phyloP scores from a whole-genome alignment of 148 eudicot genomes.

The Amaranthus palmeri region DNA sequence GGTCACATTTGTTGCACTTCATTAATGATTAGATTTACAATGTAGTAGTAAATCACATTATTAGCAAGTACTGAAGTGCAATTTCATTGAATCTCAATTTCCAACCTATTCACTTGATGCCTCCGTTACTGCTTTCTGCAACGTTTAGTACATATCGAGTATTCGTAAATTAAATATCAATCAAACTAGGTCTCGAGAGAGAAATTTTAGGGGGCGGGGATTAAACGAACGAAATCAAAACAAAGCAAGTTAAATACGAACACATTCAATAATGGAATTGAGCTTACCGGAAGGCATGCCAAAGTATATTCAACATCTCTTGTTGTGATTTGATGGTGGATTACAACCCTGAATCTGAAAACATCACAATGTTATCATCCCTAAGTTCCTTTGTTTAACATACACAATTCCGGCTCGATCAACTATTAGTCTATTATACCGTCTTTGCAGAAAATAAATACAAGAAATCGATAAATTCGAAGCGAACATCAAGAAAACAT shows the following conservation, averaged over 20 bases:
- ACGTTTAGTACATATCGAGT: slow-evolving; percentile 11
- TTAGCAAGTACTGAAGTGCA: background rate
- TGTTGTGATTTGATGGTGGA: slow-evolving; percentile 76
- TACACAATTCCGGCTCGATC: too few relatives aligned
- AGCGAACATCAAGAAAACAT: background rate
- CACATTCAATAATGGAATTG: too few relatives aligned
- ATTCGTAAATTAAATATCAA: too few relatives aligned
- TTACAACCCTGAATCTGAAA: slow-evolving; percentile 70
- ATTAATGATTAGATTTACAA: background rate
- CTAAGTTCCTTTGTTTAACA: background rate
- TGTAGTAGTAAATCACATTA: too few relatives aligned
- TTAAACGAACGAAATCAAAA: too few relatives aligned
- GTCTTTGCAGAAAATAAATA: too few relatives aligned
- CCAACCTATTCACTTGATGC: slow-evolving; percentile 19
- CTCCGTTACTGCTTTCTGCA: slow-evolving; percentile 62
- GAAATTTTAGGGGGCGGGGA: too few relatives aligned
- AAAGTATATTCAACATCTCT: slow-evolving; percentile 63
- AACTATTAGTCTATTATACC: too few relatives aligned
- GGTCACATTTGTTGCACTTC: slow-evolving; percentile 4
- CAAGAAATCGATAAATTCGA: too few relatives aligned
- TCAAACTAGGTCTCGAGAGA: too few relatives aligned
- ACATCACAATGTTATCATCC: background rate
- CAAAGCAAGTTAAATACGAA: background rate
- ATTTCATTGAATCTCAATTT: slow-evolving; percentile 5
- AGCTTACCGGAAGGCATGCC: slow-evolving; percentile 68